Evolutionary conservation across 306 rosid genomes (phyloP).

Genomic region (Comarum palustre): DNA sequence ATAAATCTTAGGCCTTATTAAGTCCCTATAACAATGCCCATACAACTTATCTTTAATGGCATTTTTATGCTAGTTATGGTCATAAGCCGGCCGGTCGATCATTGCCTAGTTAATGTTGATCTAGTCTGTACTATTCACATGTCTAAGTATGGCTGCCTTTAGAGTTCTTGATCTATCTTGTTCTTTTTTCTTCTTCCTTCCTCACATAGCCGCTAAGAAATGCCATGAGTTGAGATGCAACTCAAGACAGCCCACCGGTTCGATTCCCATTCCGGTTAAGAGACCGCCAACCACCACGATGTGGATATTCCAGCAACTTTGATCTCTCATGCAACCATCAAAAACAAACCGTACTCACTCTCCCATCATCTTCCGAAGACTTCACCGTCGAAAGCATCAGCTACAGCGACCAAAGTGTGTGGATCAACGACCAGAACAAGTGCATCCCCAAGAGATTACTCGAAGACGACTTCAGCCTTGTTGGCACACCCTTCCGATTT

Average conservation of each 20-base stretch:
- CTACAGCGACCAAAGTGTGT: constrained; percentile 2
- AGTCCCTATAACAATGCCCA: no score
- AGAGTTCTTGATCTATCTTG: background rate
- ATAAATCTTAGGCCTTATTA: no score
- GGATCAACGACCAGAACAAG: constrained; percentile 17
- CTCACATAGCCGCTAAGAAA: background rate
- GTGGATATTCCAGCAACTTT: constrained; percentile 11
- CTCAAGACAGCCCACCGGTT: background rate
- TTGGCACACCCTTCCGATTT: constrained; percentile 23
- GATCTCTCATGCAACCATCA: constrained; percentile 18
- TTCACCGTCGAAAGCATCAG: background rate
- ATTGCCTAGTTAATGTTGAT: background rate
- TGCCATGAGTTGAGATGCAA: constrained; percentile 13
- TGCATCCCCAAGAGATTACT: constrained; percentile 23
- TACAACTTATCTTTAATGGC: no score
- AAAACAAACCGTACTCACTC: background rate
- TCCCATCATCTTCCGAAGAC: background rate
- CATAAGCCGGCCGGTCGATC: background rate
- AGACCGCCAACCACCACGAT: background rate
- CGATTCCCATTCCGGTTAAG: constrained; percentile 25
- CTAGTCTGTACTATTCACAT: background rate
- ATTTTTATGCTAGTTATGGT: background rate
- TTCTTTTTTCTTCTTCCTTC: background rate
- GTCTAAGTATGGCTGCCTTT: constrained; percentile 1
- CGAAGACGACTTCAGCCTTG: constrained; percentile 13